Conservation (phyloP, 1,139 yeast species). For the Sugiyamaella novakii region DNA sequence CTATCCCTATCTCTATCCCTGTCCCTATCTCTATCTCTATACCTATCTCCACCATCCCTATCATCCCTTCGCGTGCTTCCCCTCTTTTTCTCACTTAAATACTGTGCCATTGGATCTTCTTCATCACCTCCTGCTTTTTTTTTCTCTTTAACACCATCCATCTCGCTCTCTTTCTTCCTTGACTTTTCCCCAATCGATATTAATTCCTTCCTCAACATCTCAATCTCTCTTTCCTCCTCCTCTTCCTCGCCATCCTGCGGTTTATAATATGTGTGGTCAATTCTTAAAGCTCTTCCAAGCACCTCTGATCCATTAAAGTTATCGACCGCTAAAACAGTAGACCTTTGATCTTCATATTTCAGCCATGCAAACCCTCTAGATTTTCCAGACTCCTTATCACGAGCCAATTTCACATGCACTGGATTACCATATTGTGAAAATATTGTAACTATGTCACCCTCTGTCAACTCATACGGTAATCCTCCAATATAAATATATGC, state of each 20-base stretch:
- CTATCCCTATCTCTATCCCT: conserved; percentile 11
- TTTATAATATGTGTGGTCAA: conserved; percentile 75
- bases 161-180: background rate
- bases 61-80: background rate
- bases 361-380: conserved; percentile 80
- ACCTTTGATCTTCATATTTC: conserved; percentile 78
- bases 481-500: conserved; percentile 70
- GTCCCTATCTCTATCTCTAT: background rate
- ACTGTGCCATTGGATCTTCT: conserved; percentile 23
- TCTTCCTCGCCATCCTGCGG: conserved; percentile 54
- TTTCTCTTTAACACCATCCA: conserved; percentile 1
- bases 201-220: conserved; percentile 14
- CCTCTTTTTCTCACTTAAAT: conserved; percentile 8
- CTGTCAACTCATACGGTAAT: conserved; percentile 64
- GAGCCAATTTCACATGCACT: conserved; percentile 69
- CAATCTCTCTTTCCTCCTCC: conserved; percentile 19
- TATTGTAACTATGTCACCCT: conserved; percentile 71
- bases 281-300: conserved; percentile 60
- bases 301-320: conserved; percentile 75
- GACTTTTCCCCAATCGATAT: conserved; percentile 3
- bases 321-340: conserved; percentile 85
- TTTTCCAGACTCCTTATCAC: conserved; percentile 68
- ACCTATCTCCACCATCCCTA: conserved; percentile 5
- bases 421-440: conserved; percentile 94
- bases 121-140: conserved; percentile 11